A percentile compares a stretch with the other conserved stretches of the same genome.
These are phyloP conservation scores for Peronospora farinosa DNA, from an alignment of 352 stramenopile genomes.

Conservation along the genomic window DNA sequence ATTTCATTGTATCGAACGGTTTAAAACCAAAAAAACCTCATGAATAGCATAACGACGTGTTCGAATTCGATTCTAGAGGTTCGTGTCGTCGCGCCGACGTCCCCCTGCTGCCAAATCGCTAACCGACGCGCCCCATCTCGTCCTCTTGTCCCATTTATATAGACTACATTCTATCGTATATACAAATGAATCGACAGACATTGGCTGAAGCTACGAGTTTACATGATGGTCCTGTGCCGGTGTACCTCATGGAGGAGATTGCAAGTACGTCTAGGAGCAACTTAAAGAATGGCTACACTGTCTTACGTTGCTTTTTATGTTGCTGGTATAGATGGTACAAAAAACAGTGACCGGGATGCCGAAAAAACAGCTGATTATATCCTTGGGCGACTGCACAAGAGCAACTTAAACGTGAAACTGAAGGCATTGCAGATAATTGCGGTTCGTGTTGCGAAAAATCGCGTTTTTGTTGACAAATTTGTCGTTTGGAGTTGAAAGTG, in stretches of 20 bases:
- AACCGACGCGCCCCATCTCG: no score
- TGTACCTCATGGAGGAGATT: slow-evolving; percentile 85
- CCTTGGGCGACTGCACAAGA: slow-evolving; percentile 66
- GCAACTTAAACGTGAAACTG: slow-evolving; percentile 80
- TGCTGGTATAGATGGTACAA: slow-evolving; percentile 41
- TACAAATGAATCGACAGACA: slow-evolving; percentile 71
- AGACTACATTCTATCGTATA: no score
- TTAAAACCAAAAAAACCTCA: no score
- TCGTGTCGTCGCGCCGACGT: no score
- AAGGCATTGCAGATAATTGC: slow-evolving; percentile 83
- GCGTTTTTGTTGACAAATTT: slow-evolving; percentile 1
- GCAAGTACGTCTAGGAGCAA: slow-evolving; percentile 38
- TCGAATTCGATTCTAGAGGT: no score
- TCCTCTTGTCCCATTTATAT: no score
- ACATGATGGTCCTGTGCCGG: slow-evolving; percentile 71
- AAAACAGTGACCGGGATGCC: slow-evolving; percentile 51
- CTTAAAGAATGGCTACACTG: background rate
- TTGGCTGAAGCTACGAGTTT: slow-evolving; percentile 79
- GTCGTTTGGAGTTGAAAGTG: no score
- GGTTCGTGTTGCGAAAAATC: slow-evolving; percentile 40
- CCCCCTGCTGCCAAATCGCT: no score
- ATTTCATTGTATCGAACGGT: no score
- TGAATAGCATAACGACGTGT: no score
- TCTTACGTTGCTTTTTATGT: slow-evolving; percentile 5
- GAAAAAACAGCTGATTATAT: slow-evolving; percentile 81